These are phyloP conservation scores for Grosmannia serpens DNA, from an alignment of 2,329 filamentous ascomycete genomes.

Conservation along the genomic window DNA sequence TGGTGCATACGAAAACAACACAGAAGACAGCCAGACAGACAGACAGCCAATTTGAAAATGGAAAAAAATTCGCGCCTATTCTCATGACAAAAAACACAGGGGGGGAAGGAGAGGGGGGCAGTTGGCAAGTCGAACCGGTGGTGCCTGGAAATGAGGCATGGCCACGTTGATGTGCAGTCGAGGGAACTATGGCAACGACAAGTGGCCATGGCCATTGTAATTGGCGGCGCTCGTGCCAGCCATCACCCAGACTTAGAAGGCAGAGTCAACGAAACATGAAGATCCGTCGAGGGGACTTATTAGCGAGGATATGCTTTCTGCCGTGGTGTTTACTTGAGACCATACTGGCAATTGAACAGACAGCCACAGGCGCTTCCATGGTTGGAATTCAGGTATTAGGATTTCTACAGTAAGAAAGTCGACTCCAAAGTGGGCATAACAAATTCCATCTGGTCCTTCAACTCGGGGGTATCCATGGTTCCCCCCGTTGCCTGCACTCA, in stretches of 20 bases:
- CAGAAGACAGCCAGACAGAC: neutral
- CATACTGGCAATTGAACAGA: neutral
- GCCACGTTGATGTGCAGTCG: neutral
- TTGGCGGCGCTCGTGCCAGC: neutral
- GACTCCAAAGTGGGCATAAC: neutral
- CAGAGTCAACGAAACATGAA: neutral
- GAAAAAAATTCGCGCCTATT: neutral
- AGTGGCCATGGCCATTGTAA: neutral
- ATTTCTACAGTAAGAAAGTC: neutral
- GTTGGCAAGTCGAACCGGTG: neutral
- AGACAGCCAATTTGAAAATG: neutral
- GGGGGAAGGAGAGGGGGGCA: neutral
- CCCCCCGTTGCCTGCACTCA: neutral
- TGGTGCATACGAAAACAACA: neutral
- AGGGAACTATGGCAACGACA: neutral
- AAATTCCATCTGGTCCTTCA: neutral
- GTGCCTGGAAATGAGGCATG: neutral
- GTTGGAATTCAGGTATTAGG: neutral
- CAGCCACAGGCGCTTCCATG: neutral
- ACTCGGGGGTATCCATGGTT: neutral
- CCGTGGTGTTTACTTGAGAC: neutral
- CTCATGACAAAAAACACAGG: neutral
- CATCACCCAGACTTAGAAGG: neutral
- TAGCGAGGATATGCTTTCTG: neutral
- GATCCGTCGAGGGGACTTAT: neutral